These are phyloP conservation scores for Penicillium sp. DNA, from an alignment of 2,329 filamentous ascomycete genomes.

Conservation along the genomic window DNA sequence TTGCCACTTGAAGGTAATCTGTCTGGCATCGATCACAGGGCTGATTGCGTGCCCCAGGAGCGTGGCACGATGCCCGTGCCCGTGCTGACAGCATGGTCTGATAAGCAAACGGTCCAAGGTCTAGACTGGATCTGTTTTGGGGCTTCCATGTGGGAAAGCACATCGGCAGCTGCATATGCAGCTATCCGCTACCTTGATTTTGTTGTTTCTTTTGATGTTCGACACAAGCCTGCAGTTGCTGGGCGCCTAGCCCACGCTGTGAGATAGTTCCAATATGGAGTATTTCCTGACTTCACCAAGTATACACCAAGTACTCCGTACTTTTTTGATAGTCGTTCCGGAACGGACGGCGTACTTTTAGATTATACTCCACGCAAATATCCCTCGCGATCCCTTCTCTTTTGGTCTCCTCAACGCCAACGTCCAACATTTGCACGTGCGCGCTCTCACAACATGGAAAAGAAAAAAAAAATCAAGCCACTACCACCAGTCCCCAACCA, in stretches of 20 bases:
- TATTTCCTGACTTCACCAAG: background rate
- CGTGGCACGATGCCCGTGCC: background rate
- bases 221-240: background rate
- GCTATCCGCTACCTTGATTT: constrained; percentile 15
- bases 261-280: background rate
- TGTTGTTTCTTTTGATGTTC: background rate
- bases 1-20: background rate
- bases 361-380: background rate
- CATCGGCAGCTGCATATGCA: constrained; percentile 12
- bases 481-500: background rate
- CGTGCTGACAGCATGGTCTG: background rate
- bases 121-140: background rate
- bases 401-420: background rate
- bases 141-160: background rate
- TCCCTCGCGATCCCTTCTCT: background rate
- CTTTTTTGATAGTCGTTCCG: background rate
- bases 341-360: background rate
- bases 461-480: background rate
- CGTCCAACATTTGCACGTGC: background rate
- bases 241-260: background rate
- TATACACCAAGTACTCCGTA: no score
- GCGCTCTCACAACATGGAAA: background rate
- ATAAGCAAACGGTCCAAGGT: background rate
- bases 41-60: background rate
- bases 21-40: background rate